A percentile compares a stretch with the other conserved stretches of the same genome.
These are phyloP conservation scores for Microbotryum violaceum DNA, from an alignment of 1,284 basidiomycete species.

Conservation along the genomic window DNA sequence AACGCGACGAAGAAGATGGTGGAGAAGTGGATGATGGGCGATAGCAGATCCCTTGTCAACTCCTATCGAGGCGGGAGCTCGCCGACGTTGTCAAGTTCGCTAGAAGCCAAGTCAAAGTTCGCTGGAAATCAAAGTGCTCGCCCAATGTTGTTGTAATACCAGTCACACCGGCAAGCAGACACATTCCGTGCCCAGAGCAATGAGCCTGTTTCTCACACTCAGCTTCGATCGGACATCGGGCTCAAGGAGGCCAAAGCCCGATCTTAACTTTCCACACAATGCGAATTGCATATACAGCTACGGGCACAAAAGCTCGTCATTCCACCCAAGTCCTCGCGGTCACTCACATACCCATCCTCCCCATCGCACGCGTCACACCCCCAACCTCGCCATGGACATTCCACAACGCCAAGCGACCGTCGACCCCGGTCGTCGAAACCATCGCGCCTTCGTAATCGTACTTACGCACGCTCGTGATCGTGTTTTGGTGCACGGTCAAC, in stretches of 20 bases:
- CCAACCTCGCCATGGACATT: constrained; percentile 49
- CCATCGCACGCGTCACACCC: constrained; percentile 17
- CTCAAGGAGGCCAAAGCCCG: background rate
- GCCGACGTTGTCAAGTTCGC: too few species aligned
- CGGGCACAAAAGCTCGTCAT: background rate
- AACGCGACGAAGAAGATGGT: constrained; percentile 49
- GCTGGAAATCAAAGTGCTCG: too few species aligned
- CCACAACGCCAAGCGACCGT: constrained; percentile 92
- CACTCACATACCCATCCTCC: constrained; percentile 15
- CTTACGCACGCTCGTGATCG: constrained; percentile 80
- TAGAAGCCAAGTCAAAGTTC: too few species aligned
- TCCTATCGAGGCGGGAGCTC: too few species aligned
- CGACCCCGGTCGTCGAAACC: constrained; percentile 89
- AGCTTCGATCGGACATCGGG: too few species aligned
- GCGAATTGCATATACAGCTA: background rate
- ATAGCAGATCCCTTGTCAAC: too few species aligned
- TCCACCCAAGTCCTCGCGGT: constrained; percentile 5
- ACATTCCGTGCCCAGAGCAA: too few species aligned
- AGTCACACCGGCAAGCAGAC: too few species aligned
- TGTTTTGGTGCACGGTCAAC: constrained; percentile 92
- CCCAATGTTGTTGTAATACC: too few species aligned
- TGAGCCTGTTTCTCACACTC: too few species aligned
- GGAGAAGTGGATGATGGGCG: too few species aligned
- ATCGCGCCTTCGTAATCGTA: constrained; percentile 58
- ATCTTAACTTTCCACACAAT: background rate